Base-by-base conservation (phyloP, 768 basidiomycete genomes). In the Cyclocybe aegerita region DNA sequence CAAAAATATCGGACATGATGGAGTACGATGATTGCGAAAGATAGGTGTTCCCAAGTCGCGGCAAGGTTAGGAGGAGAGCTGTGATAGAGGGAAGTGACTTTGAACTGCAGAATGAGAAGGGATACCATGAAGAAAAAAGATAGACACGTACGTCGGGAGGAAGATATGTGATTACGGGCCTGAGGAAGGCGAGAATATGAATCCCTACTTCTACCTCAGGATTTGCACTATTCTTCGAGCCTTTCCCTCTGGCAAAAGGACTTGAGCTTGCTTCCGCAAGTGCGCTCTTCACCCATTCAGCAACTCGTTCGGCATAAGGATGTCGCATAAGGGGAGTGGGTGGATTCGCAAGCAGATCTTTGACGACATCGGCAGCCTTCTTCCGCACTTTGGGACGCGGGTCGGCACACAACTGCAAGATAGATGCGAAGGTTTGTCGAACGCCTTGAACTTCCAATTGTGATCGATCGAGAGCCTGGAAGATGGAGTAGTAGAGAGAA, bases 311-410 rank as follows among this genome's bases (percentile, higher is more conserved):
- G 0, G 91, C 78, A 64, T 97, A 99, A 0, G 97, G 95, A 71
- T 99, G 97, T 16, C 77, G 68, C 4, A 81, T 60, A 34, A 88
- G 75, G 0, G 96, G 96, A 4, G 84, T 75, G 2, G 92, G 90
- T 7, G 94, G 93, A 17, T 76, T 76, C 11, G 78, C 75, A 33
- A 99, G 74, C 3, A 93, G 77, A 57, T 90, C 88, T 59, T 78
- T 80, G 31, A 99, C 79, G 14, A 89, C 80, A 61, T 98, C 95
- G 40, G 87, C 86, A 16, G 95, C 94, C 63, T 87, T 84, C 68
- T 82, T 94, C 49, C 97, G 84, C 46, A 99, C 93, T 73, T 98
- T 98, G 14, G 97, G 97, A 44, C 97, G 75, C 4, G 86, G 79
- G 70, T 99, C 97, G 39, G 93, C 75, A 58, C 83, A 86, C 41